Percentiles rank a stretch among this genome's conserved stretches.
These are phyloP conservation scores for Corynascus novoguineensis DNA, from an alignment of 495 filamentous ascomycete genomes.

Conservation along the genomic window DNA sequence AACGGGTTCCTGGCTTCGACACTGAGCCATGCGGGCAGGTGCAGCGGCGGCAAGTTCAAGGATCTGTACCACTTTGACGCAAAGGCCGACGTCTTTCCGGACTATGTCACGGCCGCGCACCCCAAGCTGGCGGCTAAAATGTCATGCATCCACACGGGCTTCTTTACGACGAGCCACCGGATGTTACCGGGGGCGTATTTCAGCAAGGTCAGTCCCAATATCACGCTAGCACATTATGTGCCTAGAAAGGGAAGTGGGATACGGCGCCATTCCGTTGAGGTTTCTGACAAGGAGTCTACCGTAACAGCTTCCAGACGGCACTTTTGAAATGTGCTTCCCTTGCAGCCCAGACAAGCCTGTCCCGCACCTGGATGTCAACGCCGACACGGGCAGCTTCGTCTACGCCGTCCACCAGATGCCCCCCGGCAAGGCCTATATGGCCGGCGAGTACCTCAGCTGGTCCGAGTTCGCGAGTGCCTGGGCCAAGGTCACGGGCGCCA, in stretches of 20 bases:
- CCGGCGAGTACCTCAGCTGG: conserved; percentile 33
- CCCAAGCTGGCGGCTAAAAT: conserved; percentile 42
- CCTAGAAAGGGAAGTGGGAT: no score
- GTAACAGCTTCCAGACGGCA: conserved; percentile 27
- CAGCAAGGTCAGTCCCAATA: conserved; percentile 21
- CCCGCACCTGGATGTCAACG: conserved; percentile 38
- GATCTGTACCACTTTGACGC: conserved; percentile 42
- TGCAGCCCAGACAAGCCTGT: conserved; percentile 24
- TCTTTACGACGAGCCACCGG: conserved; percentile 36
- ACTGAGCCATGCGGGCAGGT: conserved; percentile 35
- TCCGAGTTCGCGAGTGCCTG: conserved; percentile 32
- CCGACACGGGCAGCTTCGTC: conserved; percentile 39
- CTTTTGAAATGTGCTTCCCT: conserved; percentile 38
- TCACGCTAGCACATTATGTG: no score
- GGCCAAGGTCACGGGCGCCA: conserved; percentile 24
- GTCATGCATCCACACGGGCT: conserved; percentile 44
- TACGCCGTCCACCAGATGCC: conserved; percentile 42
- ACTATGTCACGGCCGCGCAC: conserved; percentile 34
- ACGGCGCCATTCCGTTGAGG: no score
- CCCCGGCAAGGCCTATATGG: conserved; percentile 41
- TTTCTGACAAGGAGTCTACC: background rate
- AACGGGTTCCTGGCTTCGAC: conserved; percentile 43
- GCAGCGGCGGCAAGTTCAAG: conserved; percentile 32
- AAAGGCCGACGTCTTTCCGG: conserved; percentile 40
- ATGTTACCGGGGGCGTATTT: conserved; percentile 40